Base-by-base conservation (phyloP, 495 filamentous ascomycete species). In the Penicillium ochrochloron region DNA sequence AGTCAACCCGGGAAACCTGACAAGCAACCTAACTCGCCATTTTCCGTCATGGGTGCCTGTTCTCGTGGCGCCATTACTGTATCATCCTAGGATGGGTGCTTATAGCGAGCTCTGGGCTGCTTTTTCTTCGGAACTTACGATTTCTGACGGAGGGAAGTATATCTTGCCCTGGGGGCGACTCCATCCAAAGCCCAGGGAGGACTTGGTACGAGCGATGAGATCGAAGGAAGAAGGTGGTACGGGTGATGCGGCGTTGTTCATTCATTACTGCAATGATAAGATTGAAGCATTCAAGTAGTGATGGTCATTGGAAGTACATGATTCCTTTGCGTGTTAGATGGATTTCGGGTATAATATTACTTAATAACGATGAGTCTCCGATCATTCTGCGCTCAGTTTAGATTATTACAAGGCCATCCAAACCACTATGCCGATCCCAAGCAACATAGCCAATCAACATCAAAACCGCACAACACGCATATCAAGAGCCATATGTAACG, bases 31-130 rank as follows among this genome's bases (percentile, higher is more conserved):
- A 12, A 54, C 55, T 15, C 64, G 64, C 2, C 63, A 69, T 54
- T n/a, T 60, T 0, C 41, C 61, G 4, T 48, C 33, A 5, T 35
- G 44, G 48, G 57, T 67, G 21, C 54, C 54, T 19, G 59, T 69
- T 74, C 4, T 72, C 2, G 41, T 54, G 8, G 34, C 39, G 17
- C 71, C 73, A 3, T 33, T 81, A 19, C 52, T 81, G 7, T 65
- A 80, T 55, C 33, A 46, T 9, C 55, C 77, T 8, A 66, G 61
- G 29, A 59, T 70, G 41, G 79, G 75, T 2, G 80, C 82, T 1
- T 74, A 80, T 34, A 83, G 77, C 2, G 64, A 74, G 61, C 69
- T 83, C 4, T 83, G 72, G 61, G 76, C 82, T 3, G 79, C 74
- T 0, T 54, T 83, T 15, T 76, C 78, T 2, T 9, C 27, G 23